Conservation (phyloP, 164 flowering plant genomes). For the Santalum album region DNA sequence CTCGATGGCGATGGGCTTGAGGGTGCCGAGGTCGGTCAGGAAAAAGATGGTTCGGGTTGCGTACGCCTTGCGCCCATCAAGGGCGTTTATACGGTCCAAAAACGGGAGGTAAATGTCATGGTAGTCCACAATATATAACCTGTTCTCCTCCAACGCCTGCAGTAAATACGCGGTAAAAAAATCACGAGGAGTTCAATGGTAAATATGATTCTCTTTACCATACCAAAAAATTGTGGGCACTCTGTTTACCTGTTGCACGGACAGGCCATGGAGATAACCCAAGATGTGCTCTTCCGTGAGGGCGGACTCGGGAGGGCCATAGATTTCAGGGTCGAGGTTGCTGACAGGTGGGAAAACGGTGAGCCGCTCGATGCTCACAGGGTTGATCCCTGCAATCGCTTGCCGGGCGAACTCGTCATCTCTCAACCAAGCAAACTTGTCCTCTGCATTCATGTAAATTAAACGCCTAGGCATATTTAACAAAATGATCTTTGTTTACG, state of each 20-base stretch:
- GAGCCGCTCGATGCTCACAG: conserved; percentile 68
- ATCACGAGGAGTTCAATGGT: too few species aligned
- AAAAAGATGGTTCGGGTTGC: conserved; percentile 1
- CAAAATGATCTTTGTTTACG: too few species aligned
- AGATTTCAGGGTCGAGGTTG: conserved; percentile 66
- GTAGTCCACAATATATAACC: not conserved
- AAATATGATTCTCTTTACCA: too few species aligned
- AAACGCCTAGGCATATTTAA: too few species aligned
- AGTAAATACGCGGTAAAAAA: not conserved
- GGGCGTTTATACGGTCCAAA: conserved; percentile 1
- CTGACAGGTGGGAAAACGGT: conserved; percentile 71
- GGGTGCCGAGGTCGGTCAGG: not conserved
- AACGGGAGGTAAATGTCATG: conserved; percentile 2
- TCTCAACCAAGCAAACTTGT: conserved; percentile 84
- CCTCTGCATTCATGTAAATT: conserved; percentile 39
- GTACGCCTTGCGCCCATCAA: not conserved
- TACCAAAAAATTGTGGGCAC: not conserved
- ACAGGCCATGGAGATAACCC: conserved; percentile 64
- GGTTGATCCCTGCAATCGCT: conserved; percentile 79
- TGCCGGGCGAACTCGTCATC: conserved; percentile 95
- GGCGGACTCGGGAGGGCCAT: conserved; percentile 74
- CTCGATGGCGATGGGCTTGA: conserved; percentile 2
- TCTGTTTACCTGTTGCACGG: conserved; percentile 61
- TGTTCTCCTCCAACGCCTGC: conserved; percentile 2
- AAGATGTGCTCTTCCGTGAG: conserved; percentile 74